A percentile compares a stretch with the other conserved stretches of the same genome.
Conservation (phyloP, 495 filamentous ascomycete species). For the Penicillium alfredii region DNA sequence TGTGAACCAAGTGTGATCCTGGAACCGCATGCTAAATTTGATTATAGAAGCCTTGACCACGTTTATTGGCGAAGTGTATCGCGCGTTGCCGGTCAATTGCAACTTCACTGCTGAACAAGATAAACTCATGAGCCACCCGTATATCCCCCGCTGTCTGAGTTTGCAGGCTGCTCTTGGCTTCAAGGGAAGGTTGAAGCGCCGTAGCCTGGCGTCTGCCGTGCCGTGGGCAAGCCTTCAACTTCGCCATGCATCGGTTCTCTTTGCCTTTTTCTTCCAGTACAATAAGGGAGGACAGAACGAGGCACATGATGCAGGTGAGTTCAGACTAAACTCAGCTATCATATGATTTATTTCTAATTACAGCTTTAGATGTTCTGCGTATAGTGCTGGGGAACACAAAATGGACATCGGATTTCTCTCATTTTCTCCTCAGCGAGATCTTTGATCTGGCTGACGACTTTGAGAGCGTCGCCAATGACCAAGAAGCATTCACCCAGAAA, state of each 20-base stretch:
- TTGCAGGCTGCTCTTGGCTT: slow-evolving; percentile 65
- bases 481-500: slow-evolving; percentile 41
- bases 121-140: slow-evolving; percentile 60
- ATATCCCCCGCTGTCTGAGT: slow-evolving; percentile 63
- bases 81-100: slow-evolving; percentile 57
- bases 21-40: not conserved
- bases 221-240: slow-evolving; percentile 70
- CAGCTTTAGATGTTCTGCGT: slow-evolving; percentile 32
- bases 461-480: slow-evolving; percentile 32
- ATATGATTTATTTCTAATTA: not conserved
- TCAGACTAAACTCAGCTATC: not conserved
- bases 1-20: slow-evolving; percentile 5
- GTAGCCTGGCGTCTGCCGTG: slow-evolving; percentile 59
- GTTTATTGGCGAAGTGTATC: slow-evolving; percentile 59
- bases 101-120: slow-evolving; percentile 70
- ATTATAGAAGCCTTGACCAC: slow-evolving; percentile 37
- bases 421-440: slow-evolving; percentile 62
- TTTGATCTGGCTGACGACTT: slow-evolving; percentile 56
- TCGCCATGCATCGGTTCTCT: slow-evolving; percentile 61
- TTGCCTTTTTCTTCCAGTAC: slow-evolving; percentile 54
- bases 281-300: slow-evolving; percentile 45
- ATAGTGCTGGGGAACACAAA: slow-evolving; percentile 42
- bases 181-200: slow-evolving; percentile 50
- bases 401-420: slow-evolving; percentile 65
- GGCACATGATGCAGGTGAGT: slow-evolving; percentile 58